phyloP scores from a whole-genome alignment of 441 rosid genomes.

The Erysimum cheiri region DNA sequence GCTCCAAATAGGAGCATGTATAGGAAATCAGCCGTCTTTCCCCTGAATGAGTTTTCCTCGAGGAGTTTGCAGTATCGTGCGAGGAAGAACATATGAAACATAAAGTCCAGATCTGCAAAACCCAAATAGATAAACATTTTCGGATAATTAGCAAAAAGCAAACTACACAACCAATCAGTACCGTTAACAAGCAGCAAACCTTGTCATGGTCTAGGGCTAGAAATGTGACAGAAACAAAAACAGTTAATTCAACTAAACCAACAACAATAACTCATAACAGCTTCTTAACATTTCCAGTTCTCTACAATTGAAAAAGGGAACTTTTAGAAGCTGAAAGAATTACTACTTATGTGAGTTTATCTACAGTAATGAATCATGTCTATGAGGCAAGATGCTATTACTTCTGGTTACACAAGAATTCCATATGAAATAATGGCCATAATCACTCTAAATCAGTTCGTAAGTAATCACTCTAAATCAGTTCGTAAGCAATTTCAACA shows the following conservation, averaged over 20 bases:
- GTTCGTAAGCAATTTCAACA: not conserved
- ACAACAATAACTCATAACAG: not conserved
- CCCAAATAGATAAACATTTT: slow-evolving; percentile 24
- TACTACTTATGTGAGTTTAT: not conserved
- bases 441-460: no score
- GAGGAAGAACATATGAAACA: slow-evolving; percentile 99
- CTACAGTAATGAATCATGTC: not conserved
- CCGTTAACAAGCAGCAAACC: not conserved
- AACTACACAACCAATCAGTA: not conserved
- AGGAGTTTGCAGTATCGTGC: slow-evolving; percentile 99
- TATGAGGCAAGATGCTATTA: slow-evolving; percentile 5
- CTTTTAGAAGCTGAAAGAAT: not conserved
- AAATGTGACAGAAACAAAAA: not conserved
- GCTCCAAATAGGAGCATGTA: slow-evolving; percentile 99
- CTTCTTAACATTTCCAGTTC: not conserved
- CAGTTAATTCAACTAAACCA: not conserved
- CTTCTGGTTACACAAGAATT: not conserved
- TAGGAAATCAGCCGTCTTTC: slow-evolving; percentile 98
- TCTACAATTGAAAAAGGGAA: not conserved
- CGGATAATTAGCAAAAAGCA: not conserved
- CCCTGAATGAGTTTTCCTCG: slow-evolving; percentile 98
- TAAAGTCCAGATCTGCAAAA: slow-evolving; percentile 85
- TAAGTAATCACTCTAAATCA: not conserved
- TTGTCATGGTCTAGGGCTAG: not conserved
- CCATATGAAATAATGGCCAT: not conserved